Percentiles rank a stretch among this genome's conserved stretches.
Evolutionary conservation across 2,329 filamentous ascomycete species (phyloP).

Genomic region (Aschersonia sp.): DNA sequence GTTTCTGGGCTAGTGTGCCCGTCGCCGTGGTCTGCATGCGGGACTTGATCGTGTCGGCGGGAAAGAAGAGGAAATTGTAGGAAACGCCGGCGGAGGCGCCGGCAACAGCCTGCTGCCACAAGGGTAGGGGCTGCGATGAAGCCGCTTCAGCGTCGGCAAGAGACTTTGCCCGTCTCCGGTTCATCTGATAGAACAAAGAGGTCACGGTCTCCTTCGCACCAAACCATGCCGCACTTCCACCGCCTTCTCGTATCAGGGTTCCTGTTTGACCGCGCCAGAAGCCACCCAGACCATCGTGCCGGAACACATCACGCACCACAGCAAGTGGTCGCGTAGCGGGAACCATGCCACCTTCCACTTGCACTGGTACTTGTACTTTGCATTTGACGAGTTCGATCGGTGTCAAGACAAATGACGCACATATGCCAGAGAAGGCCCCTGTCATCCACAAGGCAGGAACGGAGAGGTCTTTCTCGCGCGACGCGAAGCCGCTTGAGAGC

Average conservation of each 20-base stretch:
- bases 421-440: slow-evolving; percentile 73
- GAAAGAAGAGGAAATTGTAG: slow-evolving; percentile 97
- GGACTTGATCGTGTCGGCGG: slow-evolving; percentile 93
- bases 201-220: slow-evolving; percentile 74
- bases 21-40: slow-evolving; percentile 85
- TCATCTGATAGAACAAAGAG: slow-evolving; percentile 49
- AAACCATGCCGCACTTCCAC: slow-evolving; percentile 91
- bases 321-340: slow-evolving; percentile 47
- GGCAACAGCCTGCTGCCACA: slow-evolving; percentile 79
- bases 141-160: slow-evolving; percentile 25
- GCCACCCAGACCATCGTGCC: slow-evolving; percentile 65
- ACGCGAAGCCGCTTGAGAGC: slow-evolving; percentile 34
- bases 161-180: slow-evolving; percentile 26
- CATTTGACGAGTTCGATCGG: slow-evolving; percentile 97
- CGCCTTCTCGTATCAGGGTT: slow-evolving; percentile 85
- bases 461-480: slow-evolving; percentile 47
- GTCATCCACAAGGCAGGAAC: slow-evolving; percentile 64
- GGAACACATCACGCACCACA: slow-evolving; percentile 68
- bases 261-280: slow-evolving; percentile 96
- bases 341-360: slow-evolving; percentile 23
- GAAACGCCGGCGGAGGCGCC: slow-evolving; percentile 81
- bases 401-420: slow-evolving; percentile 83
- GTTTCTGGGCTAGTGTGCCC: slow-evolving; percentile 35
- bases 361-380: slow-evolving; percentile 74
- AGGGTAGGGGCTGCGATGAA: slow-evolving; percentile 43